Evolutionary conservation across 768 basidiomycete species (phyloP), one percentile per base, ranked within the genome.

Genomic region (Crucibulum laeve): DNA sequence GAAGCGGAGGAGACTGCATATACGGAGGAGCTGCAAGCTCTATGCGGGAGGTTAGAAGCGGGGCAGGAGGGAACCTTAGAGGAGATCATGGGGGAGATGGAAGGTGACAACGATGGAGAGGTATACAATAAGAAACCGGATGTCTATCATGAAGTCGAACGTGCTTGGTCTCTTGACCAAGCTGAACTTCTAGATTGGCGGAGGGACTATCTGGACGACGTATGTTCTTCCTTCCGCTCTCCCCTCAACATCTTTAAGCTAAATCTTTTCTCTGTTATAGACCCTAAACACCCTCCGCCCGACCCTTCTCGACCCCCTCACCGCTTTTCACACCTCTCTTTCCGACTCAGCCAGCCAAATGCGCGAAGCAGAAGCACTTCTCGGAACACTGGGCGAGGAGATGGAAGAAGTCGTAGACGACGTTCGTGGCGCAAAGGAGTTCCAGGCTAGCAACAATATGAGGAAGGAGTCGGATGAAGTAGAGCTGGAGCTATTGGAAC

Each of bases 341-440:
- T 6, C 39, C 51, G 13, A 1, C 44, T 49, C 6, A 38, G 43
- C 13, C 45, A 58, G 24, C 39, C 25, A 37, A 4, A 43, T 54
- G 4, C 41, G 48, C 18, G 62, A 68, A 22, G 50, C 61, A 2
- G 63, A 67, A 25, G 66, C 59, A 1, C 47, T 65, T 22, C 40
- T 65, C 11, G 60, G 63, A 13, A 59, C 60, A 2, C 51, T 72
- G 17, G 53, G 53, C 1, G 62, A 66, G 40, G 69, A 72, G 42
- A 43, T 70, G 13, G 56, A 61, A 25, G 57, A 53, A 7, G 38
- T 62, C 25, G 38, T 44, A 7, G 55, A 54, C 10, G 51, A 54
- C 26, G 18, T 51, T 21, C 19, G 46, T 13, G 19, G 32, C 7
- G 32, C 44, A 11, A 34, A 34, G 15, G 30, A 22, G 10, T 13